Conservation (phyloP, 75 land plant species). For the Azolla pinnata region DNA sequence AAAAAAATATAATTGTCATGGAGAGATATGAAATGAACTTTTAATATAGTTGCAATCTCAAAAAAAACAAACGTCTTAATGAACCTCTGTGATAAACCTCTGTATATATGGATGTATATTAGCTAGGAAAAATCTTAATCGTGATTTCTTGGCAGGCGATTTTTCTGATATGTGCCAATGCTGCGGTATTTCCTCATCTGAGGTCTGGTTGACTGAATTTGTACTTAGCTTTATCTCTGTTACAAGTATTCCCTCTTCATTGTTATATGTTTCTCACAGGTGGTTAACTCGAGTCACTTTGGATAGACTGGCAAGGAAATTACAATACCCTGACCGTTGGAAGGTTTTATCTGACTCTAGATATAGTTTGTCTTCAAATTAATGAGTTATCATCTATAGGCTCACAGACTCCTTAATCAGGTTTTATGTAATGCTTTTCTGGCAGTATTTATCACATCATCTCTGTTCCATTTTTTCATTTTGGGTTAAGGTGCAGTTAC, state of each 20-base stretch:
- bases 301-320: conserved; percentile 52
- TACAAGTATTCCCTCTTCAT: not conserved
- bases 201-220: conserved; percentile 32
- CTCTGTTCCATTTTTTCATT: conserved; percentile 48
- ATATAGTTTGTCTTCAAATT: not conserved
- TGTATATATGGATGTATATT: no score
- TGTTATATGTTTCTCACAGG: conserved; percentile 31
- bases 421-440: not conserved
- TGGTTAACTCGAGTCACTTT: conserved; percentile 38
- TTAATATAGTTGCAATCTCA: no score
- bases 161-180: conserved; percentile 69
- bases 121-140: no score
- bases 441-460: conserved; percentile 69
- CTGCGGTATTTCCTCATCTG: conserved; percentile 57
- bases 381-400: not conserved
- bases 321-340: conserved; percentile 44
- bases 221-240: conserved; percentile 1
- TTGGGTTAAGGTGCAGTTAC: conserved; percentile 68
- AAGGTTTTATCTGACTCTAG: conserved; percentile 41
- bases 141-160: conserved; percentile 90
- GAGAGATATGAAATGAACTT: no score
- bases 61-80: no score
- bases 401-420: not conserved
- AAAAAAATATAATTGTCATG: no score
- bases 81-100: no score